Evolutionary conservation across 108 stramenopile genomes (phyloP).

Genomic region (Nitzschia sp.): DNA sequence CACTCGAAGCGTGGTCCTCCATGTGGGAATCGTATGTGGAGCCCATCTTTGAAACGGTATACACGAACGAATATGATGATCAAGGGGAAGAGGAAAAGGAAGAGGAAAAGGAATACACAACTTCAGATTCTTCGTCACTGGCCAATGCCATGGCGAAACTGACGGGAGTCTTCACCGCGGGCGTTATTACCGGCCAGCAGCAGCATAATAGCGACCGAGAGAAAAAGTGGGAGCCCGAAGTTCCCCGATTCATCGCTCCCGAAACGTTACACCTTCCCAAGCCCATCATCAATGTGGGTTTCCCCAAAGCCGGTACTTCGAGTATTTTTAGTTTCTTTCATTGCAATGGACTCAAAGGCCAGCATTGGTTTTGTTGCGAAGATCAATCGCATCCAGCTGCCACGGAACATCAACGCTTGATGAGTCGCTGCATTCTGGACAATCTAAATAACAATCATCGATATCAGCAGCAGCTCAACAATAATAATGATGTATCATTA

Average conservation of each 20-base stretch:
- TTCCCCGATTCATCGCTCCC: slow-evolving; percentile 7
- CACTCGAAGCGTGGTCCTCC: background rate
- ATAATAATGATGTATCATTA: too few relatives aligned
- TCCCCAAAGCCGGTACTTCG: slow-evolving; percentile 34
- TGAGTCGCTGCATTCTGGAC: slow-evolving; percentile 22
- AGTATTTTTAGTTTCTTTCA: slow-evolving; percentile 35
- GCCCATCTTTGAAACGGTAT: background rate
- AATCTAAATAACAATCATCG: slow-evolving; percentile 2
- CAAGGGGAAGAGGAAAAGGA: too few relatives aligned
- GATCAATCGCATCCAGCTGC: background rate
- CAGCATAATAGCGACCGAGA: background rate
- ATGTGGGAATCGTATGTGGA: slow-evolving; percentile 7
- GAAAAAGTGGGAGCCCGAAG: background rate
- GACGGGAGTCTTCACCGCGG: background rate
- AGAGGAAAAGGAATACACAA: too few relatives aligned
- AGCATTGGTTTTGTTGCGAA: slow-evolving; percentile 44
- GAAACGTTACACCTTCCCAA: slow-evolving; percentile 8
- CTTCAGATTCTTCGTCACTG: too few relatives aligned
- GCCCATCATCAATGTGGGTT: slow-evolving; percentile 18
- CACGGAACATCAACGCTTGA: background rate
- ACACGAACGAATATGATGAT: background rate
- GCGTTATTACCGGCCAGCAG: too few relatives aligned
- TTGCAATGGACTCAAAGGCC: slow-evolving; percentile 26
- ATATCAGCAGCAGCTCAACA: background rate
- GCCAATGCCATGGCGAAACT: too few relatives aligned